Percentiles rank a stretch among this genome's conserved stretches.
Conservation (phyloP, 805 yeast species). For the Kregervanrija delftensis region DNA sequence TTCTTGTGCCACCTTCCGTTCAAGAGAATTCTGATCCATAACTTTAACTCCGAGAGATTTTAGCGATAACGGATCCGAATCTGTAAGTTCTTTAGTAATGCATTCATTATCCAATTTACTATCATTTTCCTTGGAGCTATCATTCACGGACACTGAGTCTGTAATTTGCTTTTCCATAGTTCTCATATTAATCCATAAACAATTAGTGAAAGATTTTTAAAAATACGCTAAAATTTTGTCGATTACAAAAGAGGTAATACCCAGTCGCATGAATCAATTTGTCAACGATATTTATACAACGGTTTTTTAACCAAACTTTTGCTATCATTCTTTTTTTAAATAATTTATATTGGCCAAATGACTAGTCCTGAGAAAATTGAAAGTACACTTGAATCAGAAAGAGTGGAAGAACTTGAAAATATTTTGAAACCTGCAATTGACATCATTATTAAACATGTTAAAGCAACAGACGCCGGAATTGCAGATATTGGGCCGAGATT, state of each 20-base stretch:
- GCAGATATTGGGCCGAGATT: slow-evolving; percentile 44
- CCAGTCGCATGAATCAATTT: too few species aligned
- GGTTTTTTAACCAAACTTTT: background rate
- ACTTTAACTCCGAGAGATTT: slow-evolving; percentile 44
- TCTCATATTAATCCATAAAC: background rate
- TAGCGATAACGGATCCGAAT: background rate
- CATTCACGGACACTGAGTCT: background rate
- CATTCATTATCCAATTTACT: background rate
- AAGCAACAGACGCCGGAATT: slow-evolving; percentile 36
- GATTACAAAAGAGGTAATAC: too few species aligned
- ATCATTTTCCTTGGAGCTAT: background rate
- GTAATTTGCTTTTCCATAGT: background rate
- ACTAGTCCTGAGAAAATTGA: slow-evolving; percentile 3
- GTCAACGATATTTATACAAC: too few species aligned
- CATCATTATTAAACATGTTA: slow-evolving; percentile 46
- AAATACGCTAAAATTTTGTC: too few species aligned
- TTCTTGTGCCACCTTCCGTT: slow-evolving; percentile 57
- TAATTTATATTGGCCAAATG: background rate
- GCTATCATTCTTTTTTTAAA: background rate
- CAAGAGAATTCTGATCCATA: slow-evolving; percentile 78
- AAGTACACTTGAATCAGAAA: slow-evolving; percentile 38
- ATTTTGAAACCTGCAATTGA: slow-evolving; percentile 47
- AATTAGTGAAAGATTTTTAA: background rate
- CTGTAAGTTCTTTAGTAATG: background rate
- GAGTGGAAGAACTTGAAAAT: slow-evolving; percentile 51